Conservation (phyloP, 139 green algal genomes). For the Chlorella ohadii region DNA sequence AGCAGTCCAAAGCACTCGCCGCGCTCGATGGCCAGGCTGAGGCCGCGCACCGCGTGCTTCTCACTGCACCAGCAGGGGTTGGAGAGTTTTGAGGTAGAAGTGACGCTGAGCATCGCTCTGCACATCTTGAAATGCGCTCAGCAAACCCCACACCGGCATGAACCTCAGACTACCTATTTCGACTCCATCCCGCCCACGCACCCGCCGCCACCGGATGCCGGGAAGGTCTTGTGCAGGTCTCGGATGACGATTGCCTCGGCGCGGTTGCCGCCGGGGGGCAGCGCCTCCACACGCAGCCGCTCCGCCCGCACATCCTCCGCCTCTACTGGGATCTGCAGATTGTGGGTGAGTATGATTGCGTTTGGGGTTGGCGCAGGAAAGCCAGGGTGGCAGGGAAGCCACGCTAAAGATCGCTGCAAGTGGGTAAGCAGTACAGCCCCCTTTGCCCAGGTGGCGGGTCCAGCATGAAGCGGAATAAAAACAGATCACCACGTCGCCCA, state of each 20-base stretch:
- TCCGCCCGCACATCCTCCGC: slow-evolving; percentile 55
- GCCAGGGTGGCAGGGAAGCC: no score
- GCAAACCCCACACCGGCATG: no score
- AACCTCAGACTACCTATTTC: no score
- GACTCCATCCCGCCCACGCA: no score
- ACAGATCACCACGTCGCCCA: neutral
- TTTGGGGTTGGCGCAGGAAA: no score
- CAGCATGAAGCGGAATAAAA: no score
- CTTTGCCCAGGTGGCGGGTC: no score
- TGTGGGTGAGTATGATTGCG: neutral
- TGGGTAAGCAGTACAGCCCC: no score
- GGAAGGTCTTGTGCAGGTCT: slow-evolving; percentile 83
- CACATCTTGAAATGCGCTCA: neutral
- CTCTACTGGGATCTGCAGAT: slow-evolving; percentile 42
- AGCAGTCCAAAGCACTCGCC: slow-evolving; percentile 88
- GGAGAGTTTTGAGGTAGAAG: no score
- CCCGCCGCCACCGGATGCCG: slow-evolving; percentile 59
- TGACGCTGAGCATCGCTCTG: neutral
- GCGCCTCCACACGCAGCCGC: slow-evolving; percentile 42
- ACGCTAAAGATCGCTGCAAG: no score
- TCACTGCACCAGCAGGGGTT: neutral
- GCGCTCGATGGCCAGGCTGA: slow-evolving; percentile 76
- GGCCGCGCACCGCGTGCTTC: slow-evolving; percentile 65
- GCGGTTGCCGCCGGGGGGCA: slow-evolving; percentile 4
- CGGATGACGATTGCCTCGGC: slow-evolving; percentile 78